phyloP scores from a whole-genome alignment of 2,329 filamentous ascomycete species.

The Fusarium napiforme region DNA sequence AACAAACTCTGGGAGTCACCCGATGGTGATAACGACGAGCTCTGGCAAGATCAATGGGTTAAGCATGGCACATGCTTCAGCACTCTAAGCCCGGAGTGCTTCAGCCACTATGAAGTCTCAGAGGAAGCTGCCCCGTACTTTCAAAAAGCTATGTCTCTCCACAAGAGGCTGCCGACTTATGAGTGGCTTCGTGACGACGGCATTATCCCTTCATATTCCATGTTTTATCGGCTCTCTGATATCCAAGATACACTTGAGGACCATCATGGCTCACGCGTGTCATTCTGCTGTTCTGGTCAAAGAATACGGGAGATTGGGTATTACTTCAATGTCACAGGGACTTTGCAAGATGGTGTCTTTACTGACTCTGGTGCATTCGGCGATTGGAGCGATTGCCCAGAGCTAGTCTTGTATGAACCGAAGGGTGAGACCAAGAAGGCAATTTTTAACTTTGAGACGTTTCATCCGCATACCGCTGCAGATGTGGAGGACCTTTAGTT shows the following conservation, averaged over 20 bases:
- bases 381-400: not conserved
- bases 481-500: constrained; percentile 22
- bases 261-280: constrained; percentile 15
- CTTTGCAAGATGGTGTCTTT: constrained; percentile 7
- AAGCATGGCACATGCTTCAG: constrained; percentile 21
- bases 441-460: constrained; percentile 24
- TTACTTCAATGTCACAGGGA: constrained; percentile 23
- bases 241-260: constrained; percentile 10
- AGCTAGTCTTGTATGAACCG: constrained; percentile 15
- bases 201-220: constrained; percentile 17
- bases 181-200: constrained; percentile 20
- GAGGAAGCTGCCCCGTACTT: constrained; percentile 24
- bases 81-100: constrained; percentile 12
- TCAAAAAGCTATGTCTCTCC: constrained; percentile 11
- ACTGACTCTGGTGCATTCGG: constrained; percentile 1
- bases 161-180: constrained; percentile 14
- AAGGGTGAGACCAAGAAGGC: constrained; percentile 26
- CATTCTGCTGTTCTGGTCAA: constrained; percentile 6
- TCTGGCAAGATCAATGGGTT: constrained; percentile 19
- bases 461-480: constrained; percentile 20
- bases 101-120: constrained; percentile 3
- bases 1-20: constrained; percentile 3
- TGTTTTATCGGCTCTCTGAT: constrained; percentile 11
- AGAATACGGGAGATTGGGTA: constrained; percentile 12
- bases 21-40: not conserved